Percentiles rank a stretch among this genome's conserved stretches.
Evolutionary conservation across 2,329 filamentous ascomycete genomes (phyloP).

Genomic region (Nemania sp.): DNA sequence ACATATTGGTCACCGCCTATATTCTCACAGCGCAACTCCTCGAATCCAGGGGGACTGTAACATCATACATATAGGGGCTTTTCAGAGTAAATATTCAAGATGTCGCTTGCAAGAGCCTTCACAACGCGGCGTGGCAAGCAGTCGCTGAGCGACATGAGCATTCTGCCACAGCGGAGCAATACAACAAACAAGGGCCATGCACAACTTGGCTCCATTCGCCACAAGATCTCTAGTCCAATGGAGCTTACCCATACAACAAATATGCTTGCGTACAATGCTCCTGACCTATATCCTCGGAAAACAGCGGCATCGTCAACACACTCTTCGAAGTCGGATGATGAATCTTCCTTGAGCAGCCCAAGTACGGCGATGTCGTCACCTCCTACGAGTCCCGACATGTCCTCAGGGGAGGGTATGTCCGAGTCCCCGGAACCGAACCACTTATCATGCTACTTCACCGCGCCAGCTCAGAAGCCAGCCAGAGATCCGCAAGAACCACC

Average conservation of each 20-base stretch:
- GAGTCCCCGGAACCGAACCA: constrained; percentile 66
- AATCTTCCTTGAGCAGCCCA: constrained; percentile 69
- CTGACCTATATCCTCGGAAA: constrained; percentile 68
- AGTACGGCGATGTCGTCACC: constrained; percentile 61
- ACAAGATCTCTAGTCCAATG: constrained; percentile 85
- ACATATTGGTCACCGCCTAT: background rate
- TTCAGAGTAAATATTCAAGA: constrained; percentile 41
- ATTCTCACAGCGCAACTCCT: background rate
- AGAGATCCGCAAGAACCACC: constrained; percentile 59
- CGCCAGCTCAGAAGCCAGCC: constrained; percentile 51
- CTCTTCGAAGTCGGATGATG: constrained; percentile 60
- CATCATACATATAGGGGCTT: background rate
- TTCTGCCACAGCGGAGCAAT: constrained; percentile 52
- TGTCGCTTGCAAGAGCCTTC: constrained; percentile 71
- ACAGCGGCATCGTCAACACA: constrained; percentile 55
- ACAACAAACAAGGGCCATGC: constrained; percentile 49
- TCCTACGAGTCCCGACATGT: constrained; percentile 70
- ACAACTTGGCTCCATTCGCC: constrained; percentile 53
- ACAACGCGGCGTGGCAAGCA: constrained; percentile 69
- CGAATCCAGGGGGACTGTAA: too few relatives aligned
- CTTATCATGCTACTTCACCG: constrained; percentile 66
- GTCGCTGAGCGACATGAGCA: constrained; percentile 47
- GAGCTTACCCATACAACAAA: constrained; percentile 93
- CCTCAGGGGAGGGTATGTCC: constrained; percentile 56
- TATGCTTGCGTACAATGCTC: constrained; percentile 92